These are phyloP conservation scores for Rutstroemia sydowiana DNA, from an alignment of 2,329 filamentous ascomycete genomes.

Conservation along the genomic window DNA sequence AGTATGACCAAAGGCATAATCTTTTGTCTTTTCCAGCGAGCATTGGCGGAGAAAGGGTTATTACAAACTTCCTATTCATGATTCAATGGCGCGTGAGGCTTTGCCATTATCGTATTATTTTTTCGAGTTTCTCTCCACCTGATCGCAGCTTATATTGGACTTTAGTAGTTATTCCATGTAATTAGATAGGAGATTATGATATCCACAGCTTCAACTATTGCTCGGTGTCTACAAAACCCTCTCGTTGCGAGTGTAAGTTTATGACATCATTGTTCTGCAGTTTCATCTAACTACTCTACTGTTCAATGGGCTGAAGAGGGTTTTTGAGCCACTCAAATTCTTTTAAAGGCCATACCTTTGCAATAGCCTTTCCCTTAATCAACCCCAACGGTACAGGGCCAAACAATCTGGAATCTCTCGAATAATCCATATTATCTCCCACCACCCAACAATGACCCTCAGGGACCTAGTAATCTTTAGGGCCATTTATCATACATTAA, in stretches of 20 bases:
- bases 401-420: conserved; percentile 78
- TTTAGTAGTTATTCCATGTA: conserved; percentile 28
- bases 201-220: conserved; percentile 19
- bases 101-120: conserved; percentile 19
- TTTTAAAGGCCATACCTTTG: conserved; percentile 44
- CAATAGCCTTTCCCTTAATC: conserved; percentile 75
- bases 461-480: conserved; percentile 55
- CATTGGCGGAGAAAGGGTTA: conserved; percentile 28
- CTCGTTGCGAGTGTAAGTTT: too few relatives aligned
- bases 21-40: conserved; percentile 28
- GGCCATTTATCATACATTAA: not conserved
- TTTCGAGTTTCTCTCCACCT: conserved; percentile 23
- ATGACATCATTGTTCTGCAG: not conserved
- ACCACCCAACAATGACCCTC: conserved; percentile 86
- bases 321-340: conserved; percentile 45
- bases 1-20: conserved; percentile 27
- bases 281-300: not conserved
- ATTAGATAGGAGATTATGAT: conserved; percentile 32
- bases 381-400: conserved; percentile 82
- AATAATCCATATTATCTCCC: conserved; percentile 80
- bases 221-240: too few relatives aligned
- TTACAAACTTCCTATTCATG: conserved; percentile 14
- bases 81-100: conserved; percentile 12
- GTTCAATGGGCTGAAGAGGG: conserved; percentile 31
- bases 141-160: conserved; percentile 23